Percentiles rank a stretch among this genome's conserved stretches.
These are phyloP conservation scores for Hanseniaspora meyeri DNA, from an alignment of 805 yeast genomes.

Conservation along the genomic window DNA sequence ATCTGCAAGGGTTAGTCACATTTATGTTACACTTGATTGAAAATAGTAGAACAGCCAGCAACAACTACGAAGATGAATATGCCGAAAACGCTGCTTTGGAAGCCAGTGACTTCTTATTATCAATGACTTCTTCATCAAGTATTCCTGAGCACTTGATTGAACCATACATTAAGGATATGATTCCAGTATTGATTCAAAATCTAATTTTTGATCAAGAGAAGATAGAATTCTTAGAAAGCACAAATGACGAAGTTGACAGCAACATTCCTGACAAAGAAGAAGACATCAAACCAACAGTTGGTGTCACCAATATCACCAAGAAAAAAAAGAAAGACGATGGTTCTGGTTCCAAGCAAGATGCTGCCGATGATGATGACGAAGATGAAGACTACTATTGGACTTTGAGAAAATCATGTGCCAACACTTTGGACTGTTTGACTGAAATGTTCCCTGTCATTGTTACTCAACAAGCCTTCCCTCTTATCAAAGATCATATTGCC, in stretches of 20 bases:
- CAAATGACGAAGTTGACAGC: conserved; percentile 53
- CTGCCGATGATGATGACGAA: conserved; percentile 61
- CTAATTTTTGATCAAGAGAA: conserved; percentile 87
- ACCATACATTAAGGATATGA: conserved; percentile 46
- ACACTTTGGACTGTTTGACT: conserved; percentile 76
- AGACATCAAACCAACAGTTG: conserved; percentile 69
- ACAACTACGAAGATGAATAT: conserved; percentile 17
- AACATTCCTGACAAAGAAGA: conserved; percentile 70
- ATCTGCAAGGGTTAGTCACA: conserved; percentile 72
- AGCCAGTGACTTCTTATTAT: conserved; percentile 82
- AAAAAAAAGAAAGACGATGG: conserved; percentile 23
- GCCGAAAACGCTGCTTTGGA: conserved; percentile 74
- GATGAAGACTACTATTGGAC: conserved; percentile 72
- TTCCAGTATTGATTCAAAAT: conserved; percentile 66
- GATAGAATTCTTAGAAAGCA: conserved; percentile 46
- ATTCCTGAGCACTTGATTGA: conserved; percentile 42
- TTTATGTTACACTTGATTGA: conserved; percentile 71
- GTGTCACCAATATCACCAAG: conserved; percentile 37
- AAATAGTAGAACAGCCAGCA: not conserved
- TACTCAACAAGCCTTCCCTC: conserved; percentile 56
- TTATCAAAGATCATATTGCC: conserved; percentile 55
- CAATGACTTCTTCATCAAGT: conserved; percentile 51
- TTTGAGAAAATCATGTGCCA: conserved; percentile 85
- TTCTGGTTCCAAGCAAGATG: conserved; percentile 43
- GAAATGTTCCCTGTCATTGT: conserved; percentile 55